Conservation (phyloP, 192 early-diverging fungal genomes). For the Spinellus fusiger region DNA sequence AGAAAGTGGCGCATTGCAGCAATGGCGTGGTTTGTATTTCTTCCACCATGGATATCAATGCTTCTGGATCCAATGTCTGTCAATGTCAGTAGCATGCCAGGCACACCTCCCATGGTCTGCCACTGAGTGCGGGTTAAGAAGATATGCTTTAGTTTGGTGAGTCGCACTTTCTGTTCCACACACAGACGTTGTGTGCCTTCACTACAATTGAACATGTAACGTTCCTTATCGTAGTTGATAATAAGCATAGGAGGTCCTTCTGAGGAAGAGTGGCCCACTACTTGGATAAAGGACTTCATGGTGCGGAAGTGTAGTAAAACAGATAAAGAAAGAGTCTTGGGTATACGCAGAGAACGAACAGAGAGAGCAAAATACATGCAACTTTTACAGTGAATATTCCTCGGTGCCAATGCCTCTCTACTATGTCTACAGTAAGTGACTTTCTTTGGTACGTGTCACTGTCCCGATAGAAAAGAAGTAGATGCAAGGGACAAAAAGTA, state of each 20-base stretch:
- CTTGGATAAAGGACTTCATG: conserved; percentile 49
- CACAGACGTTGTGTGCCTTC: conserved; percentile 88
- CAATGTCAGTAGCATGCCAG: conserved; percentile 90
- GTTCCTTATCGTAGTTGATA: conserved; percentile 64
- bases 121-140: conserved; percentile 83
- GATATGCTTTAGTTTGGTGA: conserved; percentile 68
- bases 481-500: too few species aligned
- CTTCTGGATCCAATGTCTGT: conserved; percentile 64
- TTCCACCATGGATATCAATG: conserved; percentile 65
- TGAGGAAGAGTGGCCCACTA: conserved; percentile 39
- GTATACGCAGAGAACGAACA: background rate
- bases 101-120: conserved; percentile 83
- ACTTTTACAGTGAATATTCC: too few species aligned
- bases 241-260: conserved; percentile 63
- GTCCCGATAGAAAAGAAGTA: too few species aligned
- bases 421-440: too few species aligned
- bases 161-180: conserved; percentile 66
- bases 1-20: conserved; percentile 77
- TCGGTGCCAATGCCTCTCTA: too few species aligned
- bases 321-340: background rate
- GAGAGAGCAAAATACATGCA: background rate
- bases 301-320: conserved; percentile 8
- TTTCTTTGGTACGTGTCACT: too few species aligned
- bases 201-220: conserved; percentile 91
- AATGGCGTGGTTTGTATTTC: conserved; percentile 76